Conservation (phyloP, 192 early-diverging fungal genomes). For the Coemansia sp. region DNA sequence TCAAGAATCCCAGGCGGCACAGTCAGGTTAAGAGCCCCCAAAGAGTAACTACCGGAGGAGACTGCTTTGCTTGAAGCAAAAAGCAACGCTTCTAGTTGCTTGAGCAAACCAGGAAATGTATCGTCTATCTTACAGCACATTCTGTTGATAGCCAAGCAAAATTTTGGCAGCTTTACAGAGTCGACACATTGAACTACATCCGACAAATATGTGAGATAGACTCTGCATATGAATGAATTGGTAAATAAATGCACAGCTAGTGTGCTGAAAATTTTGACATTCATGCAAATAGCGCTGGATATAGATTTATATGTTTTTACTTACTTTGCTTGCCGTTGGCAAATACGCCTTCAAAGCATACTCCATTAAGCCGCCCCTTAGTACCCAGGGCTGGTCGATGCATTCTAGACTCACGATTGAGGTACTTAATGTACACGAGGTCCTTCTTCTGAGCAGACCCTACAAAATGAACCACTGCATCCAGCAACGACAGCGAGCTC, state of each 20-base stretch:
- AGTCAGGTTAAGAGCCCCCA: slow-evolving; percentile 18
- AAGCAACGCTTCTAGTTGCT: not conserved
- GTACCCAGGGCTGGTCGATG: not conserved
- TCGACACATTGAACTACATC: slow-evolving; percentile 4
- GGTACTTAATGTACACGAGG: slow-evolving; percentile 3
- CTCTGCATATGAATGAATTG: too few relatives aligned
- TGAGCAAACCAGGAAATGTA: slow-evolving; percentile 11
- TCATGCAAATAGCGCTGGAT: too few relatives aligned
- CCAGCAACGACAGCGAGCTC: slow-evolving; percentile 1
- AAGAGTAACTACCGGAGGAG: slow-evolving; percentile 4
- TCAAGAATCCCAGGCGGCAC: slow-evolving; percentile 18
- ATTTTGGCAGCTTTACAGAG: not conserved
- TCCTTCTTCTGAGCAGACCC: not conserved
- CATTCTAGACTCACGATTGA: not conserved
- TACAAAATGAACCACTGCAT: not conserved
- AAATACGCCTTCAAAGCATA: slow-evolving; percentile 27
- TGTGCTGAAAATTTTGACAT: too few relatives aligned
- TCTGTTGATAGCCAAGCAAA: slow-evolving; percentile 19
- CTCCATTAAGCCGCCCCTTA: not conserved
- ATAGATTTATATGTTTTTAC: too few relatives aligned
- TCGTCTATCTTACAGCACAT: slow-evolving; percentile 8
- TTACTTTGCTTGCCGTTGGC: not conserved
- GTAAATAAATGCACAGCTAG: too few relatives aligned
- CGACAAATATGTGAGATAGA: not conserved
- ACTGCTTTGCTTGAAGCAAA: too few relatives aligned